Percentiles rank a stretch among this genome's conserved stretches.
Evolutionary conservation across 2,329 filamentous ascomycete species (phyloP).

Genomic region (Uncinocarpus reesii): DNA sequence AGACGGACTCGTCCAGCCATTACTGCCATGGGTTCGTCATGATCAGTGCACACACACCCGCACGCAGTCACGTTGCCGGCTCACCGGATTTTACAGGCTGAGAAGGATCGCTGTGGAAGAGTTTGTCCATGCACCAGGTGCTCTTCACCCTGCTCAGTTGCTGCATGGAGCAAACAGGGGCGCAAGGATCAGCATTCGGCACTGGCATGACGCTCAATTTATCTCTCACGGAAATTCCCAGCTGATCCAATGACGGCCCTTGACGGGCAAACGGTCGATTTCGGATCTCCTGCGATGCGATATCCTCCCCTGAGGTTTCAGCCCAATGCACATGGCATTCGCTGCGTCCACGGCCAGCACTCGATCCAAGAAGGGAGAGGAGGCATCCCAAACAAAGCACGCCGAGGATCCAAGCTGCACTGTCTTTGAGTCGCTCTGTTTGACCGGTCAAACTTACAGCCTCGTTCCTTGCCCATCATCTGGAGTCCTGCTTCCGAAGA

Average conservation of each 20-base stretch:
- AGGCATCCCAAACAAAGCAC: background rate
- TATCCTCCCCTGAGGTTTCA: background rate
- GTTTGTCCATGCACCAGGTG: background rate
- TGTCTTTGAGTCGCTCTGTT: constrained; percentile 2
- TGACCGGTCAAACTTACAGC: background rate
- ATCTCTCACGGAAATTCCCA: too few species aligned
- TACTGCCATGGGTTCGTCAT: background rate
- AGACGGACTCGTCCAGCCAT: too few species aligned
- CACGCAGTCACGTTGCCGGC: constrained; percentile 6
- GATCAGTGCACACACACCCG: background rate
- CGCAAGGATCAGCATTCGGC: background rate
- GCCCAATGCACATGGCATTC: background rate
- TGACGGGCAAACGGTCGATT: too few species aligned
- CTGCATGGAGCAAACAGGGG: constrained; percentile 7
- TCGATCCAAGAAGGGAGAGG: background rate
- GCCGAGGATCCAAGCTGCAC: background rate
- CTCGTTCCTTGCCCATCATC: background rate
- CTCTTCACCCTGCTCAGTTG: too few species aligned
- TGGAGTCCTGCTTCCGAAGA: background rate
- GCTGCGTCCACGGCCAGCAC: background rate
- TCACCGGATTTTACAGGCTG: constrained; percentile 8
- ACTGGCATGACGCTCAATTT: too few species aligned
- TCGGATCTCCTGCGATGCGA: too few species aligned
- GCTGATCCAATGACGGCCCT: too few species aligned
- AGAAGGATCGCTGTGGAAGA: too few species aligned